These are phyloP conservation scores for Phytophthora colocasiae DNA, from an alignment of 352 stramenopile species.

Conservation along the genomic window DNA sequence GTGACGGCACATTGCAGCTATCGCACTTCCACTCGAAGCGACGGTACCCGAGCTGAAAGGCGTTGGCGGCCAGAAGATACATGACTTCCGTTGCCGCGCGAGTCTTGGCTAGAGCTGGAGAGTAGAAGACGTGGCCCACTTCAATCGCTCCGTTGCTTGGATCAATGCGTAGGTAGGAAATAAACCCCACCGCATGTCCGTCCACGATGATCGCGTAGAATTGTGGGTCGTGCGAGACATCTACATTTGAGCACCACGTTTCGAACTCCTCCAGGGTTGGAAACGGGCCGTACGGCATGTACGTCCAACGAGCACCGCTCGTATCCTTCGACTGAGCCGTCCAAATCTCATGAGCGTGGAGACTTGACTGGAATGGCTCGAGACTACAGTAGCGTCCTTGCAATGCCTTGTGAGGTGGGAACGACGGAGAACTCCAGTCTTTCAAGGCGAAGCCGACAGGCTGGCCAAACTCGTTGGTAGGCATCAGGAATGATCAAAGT, in stretches of 20 bases:
- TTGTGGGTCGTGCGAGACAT: slow-evolving; percentile 12
- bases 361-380: slow-evolving; percentile 14
- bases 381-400: slow-evolving; percentile 22
- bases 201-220: slow-evolving; percentile 29
- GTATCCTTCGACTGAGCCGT: slow-evolving; percentile 19
- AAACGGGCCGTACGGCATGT: slow-evolving; percentile 29
- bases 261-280: slow-evolving; percentile 20
- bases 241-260: slow-evolving; percentile 5
- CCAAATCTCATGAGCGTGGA: slow-evolving; percentile 24
- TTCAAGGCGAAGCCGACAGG: slow-evolving; percentile 16
- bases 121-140: slow-evolving; percentile 28
- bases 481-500: background rate
- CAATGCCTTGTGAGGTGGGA: slow-evolving; percentile 19
- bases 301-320: slow-evolving; percentile 23
- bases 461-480: slow-evolving; percentile 25
- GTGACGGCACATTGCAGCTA: slow-evolving; percentile 21
- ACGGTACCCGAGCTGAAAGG: slow-evolving; percentile 30
- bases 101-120: slow-evolving; percentile 14
- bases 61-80: slow-evolving; percentile 25
- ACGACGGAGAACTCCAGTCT: slow-evolving; percentile 18
- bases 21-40: slow-evolving; percentile 36
- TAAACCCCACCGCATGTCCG: slow-evolving; percentile 11
- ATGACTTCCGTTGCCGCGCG: slow-evolving; percentile 19
- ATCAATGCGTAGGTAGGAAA: slow-evolving; percentile 28
- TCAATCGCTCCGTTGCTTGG: slow-evolving; percentile 24